phyloP scores from a whole-genome alignment of 2,329 filamentous ascomycete genomes.

The Ceratocystis cubensis region DNA sequence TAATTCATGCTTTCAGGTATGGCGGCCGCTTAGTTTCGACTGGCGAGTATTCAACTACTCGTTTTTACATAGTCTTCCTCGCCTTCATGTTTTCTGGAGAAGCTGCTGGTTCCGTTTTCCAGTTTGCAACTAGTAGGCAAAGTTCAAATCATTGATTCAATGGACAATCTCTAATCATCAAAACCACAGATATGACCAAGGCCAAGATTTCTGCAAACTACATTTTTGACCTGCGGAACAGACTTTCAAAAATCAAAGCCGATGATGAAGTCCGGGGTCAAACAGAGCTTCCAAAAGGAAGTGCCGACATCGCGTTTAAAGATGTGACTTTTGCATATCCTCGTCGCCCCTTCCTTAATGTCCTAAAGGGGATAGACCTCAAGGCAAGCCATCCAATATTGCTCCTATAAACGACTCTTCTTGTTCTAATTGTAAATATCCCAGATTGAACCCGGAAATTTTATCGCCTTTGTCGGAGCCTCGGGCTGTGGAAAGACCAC shows the following conservation, averaged over 20 bases:
- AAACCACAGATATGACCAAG: constrained; percentile 33
- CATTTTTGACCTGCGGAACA: constrained; percentile 33
- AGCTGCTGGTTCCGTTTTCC: constrained; percentile 33
- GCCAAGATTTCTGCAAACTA: constrained; percentile 38
- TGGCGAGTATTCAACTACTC: constrained; percentile 35
- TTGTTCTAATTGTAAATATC: neutral
- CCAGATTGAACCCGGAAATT: constrained; percentile 35
- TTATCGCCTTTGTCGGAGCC: constrained; percentile 43
- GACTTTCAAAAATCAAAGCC: constrained; percentile 27
- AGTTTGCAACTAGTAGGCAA: constrained; percentile 34
- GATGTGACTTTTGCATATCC: constrained; percentile 48
- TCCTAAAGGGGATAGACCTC: constrained; percentile 32
- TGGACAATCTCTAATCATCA: neutral
- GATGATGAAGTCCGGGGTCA: constrained; percentile 21
- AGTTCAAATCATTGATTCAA: neutral
- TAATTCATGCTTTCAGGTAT: constrained; percentile 26
- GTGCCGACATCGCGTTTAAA: constrained; percentile 35
- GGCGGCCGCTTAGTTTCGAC: constrained; percentile 32
- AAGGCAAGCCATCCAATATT: constrained; percentile 19
- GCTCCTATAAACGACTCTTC: too few species aligned
- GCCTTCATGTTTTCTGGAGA: constrained; percentile 37
- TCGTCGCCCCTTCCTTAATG: constrained; percentile 28
- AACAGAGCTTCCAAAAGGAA: constrained; percentile 22
- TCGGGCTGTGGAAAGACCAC: constrained; percentile 50
- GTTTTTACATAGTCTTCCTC: constrained; percentile 42